phyloP scores from a whole-genome alignment of 208 protist species.

The Angomonas ambiguus region DNA sequence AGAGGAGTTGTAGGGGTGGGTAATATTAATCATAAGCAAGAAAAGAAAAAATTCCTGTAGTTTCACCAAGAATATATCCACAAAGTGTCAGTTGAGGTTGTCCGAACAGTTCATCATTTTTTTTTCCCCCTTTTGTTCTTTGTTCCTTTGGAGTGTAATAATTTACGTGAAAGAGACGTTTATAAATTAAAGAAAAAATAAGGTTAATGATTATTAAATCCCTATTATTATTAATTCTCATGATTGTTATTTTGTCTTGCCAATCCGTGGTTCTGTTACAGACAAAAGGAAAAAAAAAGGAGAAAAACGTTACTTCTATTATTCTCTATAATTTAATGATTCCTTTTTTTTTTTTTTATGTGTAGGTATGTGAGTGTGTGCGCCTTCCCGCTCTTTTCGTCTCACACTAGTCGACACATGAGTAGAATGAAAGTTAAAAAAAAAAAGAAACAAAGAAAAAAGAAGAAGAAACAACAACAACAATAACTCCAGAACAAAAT shows the following conservation, averaged over 20 bases:
- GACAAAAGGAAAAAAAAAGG: slow-evolving; percentile 18
- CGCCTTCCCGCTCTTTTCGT: background rate
- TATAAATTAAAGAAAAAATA: slow-evolving; percentile 4
- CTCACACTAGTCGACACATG: too few species aligned
- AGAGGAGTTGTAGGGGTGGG: background rate
- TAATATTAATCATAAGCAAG: background rate
- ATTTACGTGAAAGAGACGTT: too few species aligned
- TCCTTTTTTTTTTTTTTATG: slow-evolving; percentile 1
- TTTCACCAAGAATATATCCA: too few species aligned
- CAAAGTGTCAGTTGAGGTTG: too few species aligned
- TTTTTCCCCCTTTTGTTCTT: background rate
- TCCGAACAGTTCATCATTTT: too few species aligned
- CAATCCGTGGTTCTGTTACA: background rate
- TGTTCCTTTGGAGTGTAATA: background rate
- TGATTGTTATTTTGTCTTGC: background rate
- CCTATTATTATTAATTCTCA: background rate
- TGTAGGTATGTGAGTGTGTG: background rate
- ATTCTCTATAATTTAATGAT: background rate
- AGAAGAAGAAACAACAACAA: background rate
- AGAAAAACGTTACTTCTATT: background rate
- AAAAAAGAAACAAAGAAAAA: slow-evolving; percentile 6
- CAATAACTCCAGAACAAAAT: too few species aligned
- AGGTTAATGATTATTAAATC: background rate
- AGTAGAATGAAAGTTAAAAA: background rate
- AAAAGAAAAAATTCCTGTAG: background rate